Base-by-base conservation (phyloP, 495 filamentous ascomycete genomes). In the Aspergillus bertholletiae region DNA sequence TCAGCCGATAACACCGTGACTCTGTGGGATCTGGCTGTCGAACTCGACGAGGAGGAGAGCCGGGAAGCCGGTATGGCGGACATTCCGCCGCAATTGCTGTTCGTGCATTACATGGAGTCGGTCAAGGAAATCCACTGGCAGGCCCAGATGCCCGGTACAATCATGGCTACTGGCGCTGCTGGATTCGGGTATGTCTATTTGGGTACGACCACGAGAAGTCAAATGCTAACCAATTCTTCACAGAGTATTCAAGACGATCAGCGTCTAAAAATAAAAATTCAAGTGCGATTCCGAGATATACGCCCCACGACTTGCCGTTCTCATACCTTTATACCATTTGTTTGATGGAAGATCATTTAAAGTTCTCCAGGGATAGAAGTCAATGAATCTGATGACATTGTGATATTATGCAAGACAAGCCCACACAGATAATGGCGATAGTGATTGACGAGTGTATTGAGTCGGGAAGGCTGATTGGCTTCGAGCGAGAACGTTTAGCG, bases 121-220 rank as follows among this genome's bases (percentile, higher is more conserved):
- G 90, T 92, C 49, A 97, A 97, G 81, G 94, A 98, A 70, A 72
- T 88, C 46, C 94, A 97, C 73, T 98, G 94, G 92, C 94, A 98
- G 71, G 87, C 87, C 20, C 94, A 98, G 74, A 96, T 96, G 66
- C 91, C 91, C 0, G 94, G 94, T n/a, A 82, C 81, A 20, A 73
- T 97, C 23, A 86, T 97, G 72, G 92, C 90, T 8, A 98, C 94
- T 6, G 94, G 94, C 12, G 86, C 89, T 53, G 83, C 80, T 66
- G 87, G 88, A 49, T 97, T 97, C 69, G 85, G 84, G 83, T 86
- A 69, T 63, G 74, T 66, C 28, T 35, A 59, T n/a, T 44, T 58
- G 20, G 50, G 32, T 11, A 26, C 8, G 47, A 35, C 37, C 22
- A 13, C 44, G 21, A 17, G 55, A 11, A 3, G 35, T 13, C 13